A percentile compares a stretch with the other conserved stretches of the same genome.
phyloP scores from a whole-genome alignment of 2,329 filamentous ascomycete genomes.

The Aureobasidium sp. region DNA sequence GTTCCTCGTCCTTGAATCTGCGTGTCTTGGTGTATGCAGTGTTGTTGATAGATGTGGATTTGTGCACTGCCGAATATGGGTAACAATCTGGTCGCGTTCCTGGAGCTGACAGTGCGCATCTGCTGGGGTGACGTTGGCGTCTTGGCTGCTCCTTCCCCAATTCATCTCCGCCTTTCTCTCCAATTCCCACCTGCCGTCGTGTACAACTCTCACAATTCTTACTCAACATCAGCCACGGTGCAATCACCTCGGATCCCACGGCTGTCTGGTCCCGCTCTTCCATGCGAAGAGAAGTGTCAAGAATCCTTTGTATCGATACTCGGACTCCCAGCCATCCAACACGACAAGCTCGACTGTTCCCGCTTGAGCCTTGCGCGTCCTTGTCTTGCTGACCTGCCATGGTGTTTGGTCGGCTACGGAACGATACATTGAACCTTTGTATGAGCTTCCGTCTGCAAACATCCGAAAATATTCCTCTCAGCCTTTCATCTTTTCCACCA shows the following conservation, averaged over 20 bases:
- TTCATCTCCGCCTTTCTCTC: not conserved
- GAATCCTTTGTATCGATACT: not conserved
- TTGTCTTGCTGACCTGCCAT: not conserved
- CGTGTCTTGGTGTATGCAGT: not conserved
- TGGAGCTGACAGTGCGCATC: too few species aligned
- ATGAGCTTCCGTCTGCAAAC: not conserved
- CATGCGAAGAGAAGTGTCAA: not conserved
- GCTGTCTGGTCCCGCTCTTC: not conserved
- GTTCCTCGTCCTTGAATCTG: not conserved
- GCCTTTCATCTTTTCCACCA: not conserved
- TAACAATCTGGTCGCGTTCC: not conserved
- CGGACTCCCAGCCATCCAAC: not conserved
- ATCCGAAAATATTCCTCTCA: not conserved
- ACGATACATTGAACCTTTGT: not conserved
- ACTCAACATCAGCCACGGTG: not conserved
- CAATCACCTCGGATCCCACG: not conserved
- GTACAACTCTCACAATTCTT: not conserved
- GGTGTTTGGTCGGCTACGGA: not conserved
- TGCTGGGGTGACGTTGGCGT: not conserved
- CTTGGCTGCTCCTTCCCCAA: not conserved
- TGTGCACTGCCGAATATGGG: not conserved
- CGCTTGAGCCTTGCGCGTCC: not conserved
- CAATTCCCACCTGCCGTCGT: not conserved
- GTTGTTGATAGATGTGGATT: not conserved
- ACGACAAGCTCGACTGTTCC: not conserved